A percentile compares a stretch with the other conserved stretches of the same genome.
Conservation (phyloP, 2,329 filamentous ascomycete genomes). For the Aotearoamyces nothofagi region DNA sequence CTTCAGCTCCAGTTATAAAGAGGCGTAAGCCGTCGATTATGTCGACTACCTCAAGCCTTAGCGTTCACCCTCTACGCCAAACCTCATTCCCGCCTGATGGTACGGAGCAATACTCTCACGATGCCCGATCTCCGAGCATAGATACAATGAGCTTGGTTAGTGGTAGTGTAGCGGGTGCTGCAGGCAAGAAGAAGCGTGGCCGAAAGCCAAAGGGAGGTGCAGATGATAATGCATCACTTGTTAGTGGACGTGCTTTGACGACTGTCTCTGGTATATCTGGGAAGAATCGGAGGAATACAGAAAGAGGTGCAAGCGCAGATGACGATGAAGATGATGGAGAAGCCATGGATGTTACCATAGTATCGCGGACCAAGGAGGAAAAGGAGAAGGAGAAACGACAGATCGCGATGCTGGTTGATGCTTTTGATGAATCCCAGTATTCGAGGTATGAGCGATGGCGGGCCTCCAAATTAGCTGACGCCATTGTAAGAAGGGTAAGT, state of each 20-base stretch:
- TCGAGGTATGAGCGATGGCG: conserved; percentile 58
- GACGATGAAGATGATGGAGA: conserved; percentile 33
- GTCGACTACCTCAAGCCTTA: conserved; percentile 33
- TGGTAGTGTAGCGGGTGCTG: conserved; percentile 39
- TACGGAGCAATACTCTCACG: conserved; percentile 30
- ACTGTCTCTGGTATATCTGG: conserved; percentile 27
- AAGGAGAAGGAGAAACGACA: conserved; percentile 44
- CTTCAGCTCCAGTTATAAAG: conserved; percentile 35
- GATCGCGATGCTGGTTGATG: conserved; percentile 44
- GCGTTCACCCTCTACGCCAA: conserved; percentile 58
- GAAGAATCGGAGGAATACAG: conserved; percentile 24
- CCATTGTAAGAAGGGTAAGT: conserved; percentile 51
- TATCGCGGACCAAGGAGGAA: conserved; percentile 50
- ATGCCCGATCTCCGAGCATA: conserved; percentile 48
- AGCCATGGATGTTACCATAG: conserved; percentile 38
- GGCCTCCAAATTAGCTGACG: conserved; percentile 50
- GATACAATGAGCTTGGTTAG: conserved; percentile 45
- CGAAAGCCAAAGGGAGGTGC: conserved; percentile 44
- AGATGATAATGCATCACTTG: conserved; percentile 31
- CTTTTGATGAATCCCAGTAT: conserved; percentile 51
- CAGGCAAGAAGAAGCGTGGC: conserved; percentile 42
- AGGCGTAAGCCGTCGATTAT: conserved; percentile 56
- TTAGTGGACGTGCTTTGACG: conserved; percentile 27
- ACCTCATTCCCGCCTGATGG: conserved; percentile 66
- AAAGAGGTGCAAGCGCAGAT: conserved; percentile 32